These are phyloP conservation scores for Diplodia mutila DNA, from an alignment of 2,329 filamentous ascomycete genomes.

Conservation along the genomic window DNA sequence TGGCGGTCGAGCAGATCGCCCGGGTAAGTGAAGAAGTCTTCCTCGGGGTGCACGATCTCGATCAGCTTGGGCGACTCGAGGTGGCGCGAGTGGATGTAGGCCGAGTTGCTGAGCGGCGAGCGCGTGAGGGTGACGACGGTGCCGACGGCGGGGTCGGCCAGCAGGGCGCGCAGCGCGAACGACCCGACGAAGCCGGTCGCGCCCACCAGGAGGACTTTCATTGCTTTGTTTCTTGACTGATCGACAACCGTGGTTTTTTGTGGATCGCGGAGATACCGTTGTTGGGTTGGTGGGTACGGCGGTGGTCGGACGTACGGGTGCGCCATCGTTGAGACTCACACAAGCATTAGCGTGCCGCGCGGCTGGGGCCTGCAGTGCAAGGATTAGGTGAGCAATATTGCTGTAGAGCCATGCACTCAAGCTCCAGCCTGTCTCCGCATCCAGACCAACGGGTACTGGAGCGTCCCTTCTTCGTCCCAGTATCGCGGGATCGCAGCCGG, in stretches of 20 bases:
- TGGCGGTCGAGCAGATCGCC: neutral
- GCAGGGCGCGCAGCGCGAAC: slow-evolving; percentile 25
- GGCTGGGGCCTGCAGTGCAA: neutral
- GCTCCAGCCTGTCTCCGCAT: neutral
- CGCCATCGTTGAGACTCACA: neutral
- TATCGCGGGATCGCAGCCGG: neutral
- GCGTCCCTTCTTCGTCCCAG: neutral
- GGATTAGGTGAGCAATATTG: neutral
- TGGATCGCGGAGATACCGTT: neutral
- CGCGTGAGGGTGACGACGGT: slow-evolving; percentile 6
- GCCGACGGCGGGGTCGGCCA: neutral
- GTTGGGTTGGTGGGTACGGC: neutral
- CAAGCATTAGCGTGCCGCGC: neutral
- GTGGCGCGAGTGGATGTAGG: neutral
- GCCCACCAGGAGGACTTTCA: slow-evolving; percentile 27
- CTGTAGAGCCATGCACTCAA: neutral
- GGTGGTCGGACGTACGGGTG: neutral
- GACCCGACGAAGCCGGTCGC: slow-evolving; percentile 29
- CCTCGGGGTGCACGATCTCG: neutral
- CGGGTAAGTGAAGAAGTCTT: neutral
- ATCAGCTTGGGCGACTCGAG: slow-evolving; percentile 4
- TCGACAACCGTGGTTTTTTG: neutral
- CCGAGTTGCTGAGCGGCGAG: neutral
- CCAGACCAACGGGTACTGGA: slow-evolving; percentile 2
- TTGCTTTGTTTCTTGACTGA: neutral